Base-by-base conservation (phyloP, 192 early-diverging fungal species). In the Funneliformis mosseae region DNA sequence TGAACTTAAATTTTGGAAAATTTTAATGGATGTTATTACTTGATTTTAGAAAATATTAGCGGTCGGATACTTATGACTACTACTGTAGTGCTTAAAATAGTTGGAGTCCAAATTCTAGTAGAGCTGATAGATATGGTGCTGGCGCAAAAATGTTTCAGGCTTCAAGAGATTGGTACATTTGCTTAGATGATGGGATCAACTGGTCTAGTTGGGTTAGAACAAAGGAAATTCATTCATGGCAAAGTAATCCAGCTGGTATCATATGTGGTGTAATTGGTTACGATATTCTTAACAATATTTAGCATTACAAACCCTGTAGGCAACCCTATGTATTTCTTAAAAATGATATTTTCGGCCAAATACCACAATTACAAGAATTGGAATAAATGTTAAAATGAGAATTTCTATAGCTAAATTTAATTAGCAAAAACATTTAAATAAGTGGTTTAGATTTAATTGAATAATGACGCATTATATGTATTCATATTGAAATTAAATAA, bases 401-500 rank as follows among this genome's bases (percentile, higher is more conserved):
- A 50, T 33, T 33, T n/a, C n/a, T n/a, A n/a, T 33, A 50, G 48
- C 14, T 16, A 12, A 16, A 16, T 50, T 45, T 45, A 4, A 1
- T 0, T 10, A 9, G 14, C 16, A 50, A 50, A 18, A 33, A 3
- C 33, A 33, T 33, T 33, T 33, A n/a, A n/a, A n/a, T n/a, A n/a
- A n/a, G n/a, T n/a, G n/a, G n/a, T n/a, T n/a, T n/a, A n/a, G n/a
- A n/a, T 74, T 74, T 74, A 74, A 43, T 50, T 67, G 45, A 74
- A 74, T 48, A 46, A 74, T 73, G 18, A 21, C 21, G 46, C 11
- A 74, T 4, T 73, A 73, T n/a, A 72, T 46, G 43, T 73, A 73
- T 48, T 74, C 43, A 74, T 48, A 48, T 74, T 74, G 71, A 73
- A 73, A 41, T 73, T n/a, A n/a, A n/a, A n/a, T n/a, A n/a, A n/a